Conservation (phyloP, 2,329 filamentous ascomycete species). For the Furcasterigmium furcatum region DNA sequence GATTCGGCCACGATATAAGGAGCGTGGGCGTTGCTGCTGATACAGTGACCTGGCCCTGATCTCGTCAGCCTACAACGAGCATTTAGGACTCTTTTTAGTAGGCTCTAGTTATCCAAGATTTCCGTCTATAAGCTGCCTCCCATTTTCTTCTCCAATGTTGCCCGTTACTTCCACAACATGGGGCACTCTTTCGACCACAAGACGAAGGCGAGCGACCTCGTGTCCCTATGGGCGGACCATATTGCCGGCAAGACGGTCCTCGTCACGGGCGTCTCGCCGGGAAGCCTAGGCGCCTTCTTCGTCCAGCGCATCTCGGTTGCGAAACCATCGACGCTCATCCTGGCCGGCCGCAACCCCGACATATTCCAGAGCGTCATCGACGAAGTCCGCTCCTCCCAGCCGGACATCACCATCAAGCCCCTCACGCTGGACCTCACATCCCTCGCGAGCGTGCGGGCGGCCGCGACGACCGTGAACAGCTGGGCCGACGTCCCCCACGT, state of each 20-base stretch:
- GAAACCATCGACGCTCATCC: constrained; percentile 36
- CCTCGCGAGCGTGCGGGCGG: constrained; percentile 30
- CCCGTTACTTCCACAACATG: no score
- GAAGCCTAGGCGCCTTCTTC: constrained; percentile 32
- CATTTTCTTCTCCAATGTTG: no score
- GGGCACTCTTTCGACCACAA: no score
- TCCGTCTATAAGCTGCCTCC: no score
- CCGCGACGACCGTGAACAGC: constrained; percentile 28
- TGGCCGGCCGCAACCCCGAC: constrained; percentile 36
- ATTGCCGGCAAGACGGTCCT: constrained; percentile 34
- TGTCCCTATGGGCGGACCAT: constrained; percentile 18
- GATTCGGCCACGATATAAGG: no score
- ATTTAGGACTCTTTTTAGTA: no score
- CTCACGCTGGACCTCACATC: constrained; percentile 35
- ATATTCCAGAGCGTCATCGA: constrained; percentile 34
- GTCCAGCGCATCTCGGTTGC: constrained; percentile 31
- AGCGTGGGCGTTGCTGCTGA: no score
- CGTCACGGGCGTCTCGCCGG: constrained; percentile 35
- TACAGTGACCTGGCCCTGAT: no score
- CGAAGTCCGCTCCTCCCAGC: constrained; percentile 23
- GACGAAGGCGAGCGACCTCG: constrained; percentile 18
- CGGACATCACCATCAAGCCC: constrained; percentile 25
- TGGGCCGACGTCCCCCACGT: constrained; percentile 27
- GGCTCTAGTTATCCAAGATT: no score
- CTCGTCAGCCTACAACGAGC: no score